Base-by-base conservation (phyloP, 768 basidiomycete genomes). In the Suillus cothurnatus region DNA sequence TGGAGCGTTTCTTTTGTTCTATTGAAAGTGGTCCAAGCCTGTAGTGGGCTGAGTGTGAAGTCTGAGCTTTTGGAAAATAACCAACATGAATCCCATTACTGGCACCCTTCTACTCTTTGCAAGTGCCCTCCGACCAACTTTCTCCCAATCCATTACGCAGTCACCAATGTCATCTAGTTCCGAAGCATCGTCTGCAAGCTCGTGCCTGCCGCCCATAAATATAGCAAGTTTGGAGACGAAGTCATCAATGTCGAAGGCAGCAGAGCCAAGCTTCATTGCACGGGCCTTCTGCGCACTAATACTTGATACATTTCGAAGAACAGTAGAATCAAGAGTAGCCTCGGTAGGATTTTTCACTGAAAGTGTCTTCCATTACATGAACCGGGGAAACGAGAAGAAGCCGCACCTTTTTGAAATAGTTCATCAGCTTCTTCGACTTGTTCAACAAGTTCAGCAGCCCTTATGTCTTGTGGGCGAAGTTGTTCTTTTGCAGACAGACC, bases 1-100 rank as follows among this genome's bases (percentile, higher is more conserved):
- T 70, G 5, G 76, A 78, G 4, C 94, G 84, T 72, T 92, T 90
- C 78, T 94, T 97, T 73, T 89, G 90, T 74, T 96, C 93, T 38
- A 94, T 82, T 0, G 89, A 88, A 15, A 99, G 81, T 23, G 97
- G 97, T 2, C 97, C 97, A 31, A 95, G 83, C 95, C 97, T 98
- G 66, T 34, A 19, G 64, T 21, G 34, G 19, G 43, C 71, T 71
- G 69, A 74, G 68, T 39, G n/a, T 52, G 43, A 41, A 52, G 38
- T 49, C 28, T 31, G 39, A 50, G 39, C 38, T 28, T 8, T 36
- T 28, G 45, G 49, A 43, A 34, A 21, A 23, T 32, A 15, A 79
- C 87, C 72, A 71, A 96, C 97, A 99, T 96, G 77, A 96, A 96
- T 61, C 94, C 91, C 69, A 93, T 85, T 8, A 86, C 88, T 1